Conservation (phyloP, 2,329 filamentous ascomycete genomes). For the Westerdykella aurantiaca region DNA sequence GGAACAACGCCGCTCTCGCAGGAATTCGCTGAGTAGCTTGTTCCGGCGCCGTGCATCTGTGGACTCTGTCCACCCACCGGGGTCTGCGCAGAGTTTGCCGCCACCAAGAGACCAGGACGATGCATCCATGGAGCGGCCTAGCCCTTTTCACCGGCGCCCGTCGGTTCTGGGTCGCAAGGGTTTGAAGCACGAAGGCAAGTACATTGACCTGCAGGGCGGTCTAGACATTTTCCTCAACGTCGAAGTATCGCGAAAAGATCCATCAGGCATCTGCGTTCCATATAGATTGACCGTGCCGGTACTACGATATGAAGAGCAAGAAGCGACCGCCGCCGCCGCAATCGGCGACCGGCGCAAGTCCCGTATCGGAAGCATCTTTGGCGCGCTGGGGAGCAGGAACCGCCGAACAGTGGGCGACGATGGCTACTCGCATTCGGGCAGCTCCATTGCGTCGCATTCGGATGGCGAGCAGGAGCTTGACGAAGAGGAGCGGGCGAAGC, state of each 20-base stretch:
- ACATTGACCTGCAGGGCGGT: conserved; percentile 71
- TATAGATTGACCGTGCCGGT: conserved; percentile 83
- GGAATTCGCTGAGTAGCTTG: conserved; percentile 29
- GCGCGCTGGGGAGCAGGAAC: conserved; percentile 18
- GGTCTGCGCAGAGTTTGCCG: conserved; percentile 22
- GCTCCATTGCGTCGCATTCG: conserved; percentile 10
- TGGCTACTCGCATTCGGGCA: conserved; percentile 24
- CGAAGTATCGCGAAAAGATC: conserved; percentile 80
- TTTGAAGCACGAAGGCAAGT: conserved; percentile 26
- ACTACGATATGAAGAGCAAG: conserved; percentile 46
- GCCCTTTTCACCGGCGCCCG: conserved; percentile 41
- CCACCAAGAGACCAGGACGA: conserved; percentile 8
- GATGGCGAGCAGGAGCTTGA: conserved; percentile 22
- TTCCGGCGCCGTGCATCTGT: conserved; percentile 32
- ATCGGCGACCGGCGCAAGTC: conserved; percentile 24
- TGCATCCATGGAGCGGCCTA: conserved; percentile 26
- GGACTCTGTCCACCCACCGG: conserved; percentile 18
- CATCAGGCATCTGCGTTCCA: conserved; percentile 77
- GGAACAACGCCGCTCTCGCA: conserved; percentile 26
- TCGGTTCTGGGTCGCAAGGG: conserved; percentile 41
- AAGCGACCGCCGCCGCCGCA: conserved; percentile 5
- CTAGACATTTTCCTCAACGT: conserved; percentile 85
- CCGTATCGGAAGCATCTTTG: conserved; percentile 21
- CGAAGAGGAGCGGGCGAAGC: conserved; percentile 25
- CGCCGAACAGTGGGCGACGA: conserved; percentile 28